These are phyloP conservation scores for Diaporthe sp. DNA, from an alignment of 2,329 filamentous ascomycete genomes.

Conservation along the genomic window DNA sequence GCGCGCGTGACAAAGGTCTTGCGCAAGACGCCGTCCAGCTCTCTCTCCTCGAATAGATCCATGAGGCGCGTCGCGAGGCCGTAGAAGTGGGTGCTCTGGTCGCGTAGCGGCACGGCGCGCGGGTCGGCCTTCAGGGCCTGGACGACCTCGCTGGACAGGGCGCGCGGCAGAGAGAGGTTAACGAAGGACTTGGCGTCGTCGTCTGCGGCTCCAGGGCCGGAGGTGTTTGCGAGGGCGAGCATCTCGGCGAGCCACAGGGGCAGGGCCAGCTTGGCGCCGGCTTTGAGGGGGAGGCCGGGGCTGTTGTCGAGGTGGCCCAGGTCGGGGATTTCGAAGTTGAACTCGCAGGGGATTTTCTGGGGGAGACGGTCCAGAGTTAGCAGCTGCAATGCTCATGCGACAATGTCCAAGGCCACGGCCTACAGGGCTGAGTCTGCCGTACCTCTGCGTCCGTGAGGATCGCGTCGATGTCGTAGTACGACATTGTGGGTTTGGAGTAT, in stretches of 20 bases:
- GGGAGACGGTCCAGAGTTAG: background rate
- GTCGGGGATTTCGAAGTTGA: conserved; percentile 88
- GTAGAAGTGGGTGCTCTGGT: conserved; percentile 90
- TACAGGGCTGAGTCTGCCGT: conserved; percentile 40
- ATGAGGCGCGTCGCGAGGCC: conserved; percentile 86
- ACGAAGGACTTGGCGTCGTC: conserved; percentile 71
- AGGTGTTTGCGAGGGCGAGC: conserved; percentile 78
- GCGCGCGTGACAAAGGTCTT: conserved; percentile 87
- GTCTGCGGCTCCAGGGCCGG: conserved; percentile 49
- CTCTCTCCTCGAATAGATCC: conserved; percentile 87
- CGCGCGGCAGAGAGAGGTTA: conserved; percentile 84
- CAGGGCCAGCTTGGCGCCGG: conserved; percentile 83
- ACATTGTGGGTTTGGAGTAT: conserved; percentile 59
- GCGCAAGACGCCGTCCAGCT: conserved; percentile 80
- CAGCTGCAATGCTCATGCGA: background rate
- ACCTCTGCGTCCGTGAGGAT: conserved; percentile 90
- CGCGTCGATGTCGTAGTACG: conserved; percentile 87
- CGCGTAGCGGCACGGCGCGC: conserved; percentile 84
- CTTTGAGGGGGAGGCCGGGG: conserved; percentile 77
- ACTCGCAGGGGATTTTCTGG: conserved; percentile 95
- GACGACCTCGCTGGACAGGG: conserved; percentile 83
- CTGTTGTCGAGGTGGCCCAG: conserved; percentile 93
- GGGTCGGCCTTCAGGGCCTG: conserved; percentile 94
- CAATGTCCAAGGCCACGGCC: background rate
- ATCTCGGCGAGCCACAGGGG: conserved; percentile 97